Conservation (phyloP, 192 early-diverging fungal species). For the Gonapodya prolifera region DNA sequence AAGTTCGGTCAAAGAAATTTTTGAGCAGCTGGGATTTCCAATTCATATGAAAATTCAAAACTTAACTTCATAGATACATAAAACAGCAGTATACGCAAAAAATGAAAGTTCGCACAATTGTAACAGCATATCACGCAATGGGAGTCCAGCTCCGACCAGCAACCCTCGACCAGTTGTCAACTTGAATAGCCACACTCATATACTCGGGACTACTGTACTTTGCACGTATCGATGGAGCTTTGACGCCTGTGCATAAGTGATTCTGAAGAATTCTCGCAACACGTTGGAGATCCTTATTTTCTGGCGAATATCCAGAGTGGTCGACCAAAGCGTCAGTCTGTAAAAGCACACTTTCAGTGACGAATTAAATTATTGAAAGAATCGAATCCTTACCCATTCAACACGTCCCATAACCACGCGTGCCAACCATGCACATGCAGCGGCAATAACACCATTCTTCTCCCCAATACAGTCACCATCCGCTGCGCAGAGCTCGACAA, state of each 20-base stretch:
- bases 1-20: constrained; percentile 52
- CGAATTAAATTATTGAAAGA: neutral
- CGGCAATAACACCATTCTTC: neutral
- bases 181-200: neutral
- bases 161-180: neutral
- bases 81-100: neutral
- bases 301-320: neutral
- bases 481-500: neutral
- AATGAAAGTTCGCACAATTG: neutral
- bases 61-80: neutral
- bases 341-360: neutral
- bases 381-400: neutral
- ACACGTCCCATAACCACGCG: neutral
- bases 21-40: constrained; percentile 82
- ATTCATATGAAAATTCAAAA: constrained; percentile 5
- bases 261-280: neutral
- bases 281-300: neutral
- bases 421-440: neutral
- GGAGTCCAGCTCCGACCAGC: neutral
- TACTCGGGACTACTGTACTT: neutral
- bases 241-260: neutral
- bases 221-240: neutral
- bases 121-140: neutral
- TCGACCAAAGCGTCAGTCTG: neutral
- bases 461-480: neutral